Conservation (phyloP, 148 eudicot species). For the Dianthus caryophyllus region DNA sequence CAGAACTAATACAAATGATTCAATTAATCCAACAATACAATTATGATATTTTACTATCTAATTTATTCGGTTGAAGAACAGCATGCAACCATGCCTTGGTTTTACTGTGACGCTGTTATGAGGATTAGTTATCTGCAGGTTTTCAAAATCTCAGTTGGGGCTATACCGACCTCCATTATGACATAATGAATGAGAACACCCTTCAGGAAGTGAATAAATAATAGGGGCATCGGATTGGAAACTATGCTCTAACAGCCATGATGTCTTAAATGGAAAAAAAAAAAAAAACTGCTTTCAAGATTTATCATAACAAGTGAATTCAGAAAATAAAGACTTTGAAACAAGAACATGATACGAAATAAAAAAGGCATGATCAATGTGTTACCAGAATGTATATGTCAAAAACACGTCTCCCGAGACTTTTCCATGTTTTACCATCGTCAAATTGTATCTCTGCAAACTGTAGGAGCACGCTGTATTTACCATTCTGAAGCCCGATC, state of each 20-base stretch:
- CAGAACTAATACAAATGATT: not conserved
- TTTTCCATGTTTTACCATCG: constrained; percentile 41
- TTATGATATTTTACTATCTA: not conserved
- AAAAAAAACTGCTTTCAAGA: too few species aligned
- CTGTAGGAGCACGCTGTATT: constrained; percentile 56
- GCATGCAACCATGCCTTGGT: not conserved
- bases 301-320: not conserved
- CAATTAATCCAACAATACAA: not conserved
- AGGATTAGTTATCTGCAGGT: too few species aligned
- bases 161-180: too few species aligned
- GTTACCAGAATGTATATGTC: constrained; percentile 75
- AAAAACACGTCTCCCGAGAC: constrained; percentile 75
- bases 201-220: too few species aligned
- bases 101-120: too few species aligned
- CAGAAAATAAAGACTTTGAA: not conserved
- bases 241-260: too few species aligned
- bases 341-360: not conserved
- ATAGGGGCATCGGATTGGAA: too few species aligned
- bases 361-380: not conserved
- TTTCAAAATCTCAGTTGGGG: too few species aligned
- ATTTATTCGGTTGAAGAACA: not conserved
- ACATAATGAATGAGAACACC: too few species aligned
- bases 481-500: constrained; percentile 77
- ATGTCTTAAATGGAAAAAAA: too few species aligned
- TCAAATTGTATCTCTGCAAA: constrained; percentile 56